phyloP scores from a whole-genome alignment of 164 flowering plant species.

The Vitis rotundifolia region DNA sequence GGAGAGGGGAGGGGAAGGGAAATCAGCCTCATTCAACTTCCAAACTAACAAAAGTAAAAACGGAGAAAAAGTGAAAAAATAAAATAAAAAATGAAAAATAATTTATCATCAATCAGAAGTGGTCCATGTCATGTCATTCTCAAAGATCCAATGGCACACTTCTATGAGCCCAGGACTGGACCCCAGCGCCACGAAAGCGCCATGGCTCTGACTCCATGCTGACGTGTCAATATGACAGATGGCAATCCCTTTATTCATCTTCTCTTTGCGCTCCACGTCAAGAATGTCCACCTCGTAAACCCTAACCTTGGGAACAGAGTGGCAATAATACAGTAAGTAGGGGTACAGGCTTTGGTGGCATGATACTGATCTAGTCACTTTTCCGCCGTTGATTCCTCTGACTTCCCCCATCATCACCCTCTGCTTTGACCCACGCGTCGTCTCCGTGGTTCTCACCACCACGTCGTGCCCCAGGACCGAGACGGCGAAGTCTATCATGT shows the following conservation, averaged over 20 bases:
- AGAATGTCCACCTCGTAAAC: slow-evolving; percentile 77
- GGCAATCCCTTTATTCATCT: slow-evolving; percentile 78
- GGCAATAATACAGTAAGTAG: slow-evolving; percentile 80
- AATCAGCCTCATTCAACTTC: no score
- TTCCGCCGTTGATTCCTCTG: slow-evolving; percentile 70
- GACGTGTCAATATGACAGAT: slow-evolving; percentile 90
- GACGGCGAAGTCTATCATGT: slow-evolving; percentile 84
- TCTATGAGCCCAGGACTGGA: slow-evolving; percentile 71
- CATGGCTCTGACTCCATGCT: slow-evolving; percentile 70
- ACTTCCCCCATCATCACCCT: slow-evolving; percentile 65
- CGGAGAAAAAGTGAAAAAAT: no score
- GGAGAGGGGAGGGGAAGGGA: no score
- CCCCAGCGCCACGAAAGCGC: slow-evolving; percentile 78
- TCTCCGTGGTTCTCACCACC: slow-evolving; percentile 59
- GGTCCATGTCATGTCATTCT: slow-evolving; percentile 68
- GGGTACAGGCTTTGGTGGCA: slow-evolving; percentile 91
- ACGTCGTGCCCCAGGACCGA: slow-evolving; percentile 57
- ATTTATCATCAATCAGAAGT: slow-evolving; percentile 17
- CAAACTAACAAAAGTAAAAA: no score
- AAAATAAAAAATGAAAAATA: no score
- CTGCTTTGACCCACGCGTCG: slow-evolving; percentile 53
- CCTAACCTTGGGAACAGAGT: slow-evolving; percentile 81
- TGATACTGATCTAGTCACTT: slow-evolving; percentile 69
- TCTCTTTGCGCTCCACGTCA: slow-evolving; percentile 36
- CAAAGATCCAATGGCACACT: slow-evolving; percentile 71